A percentile compares a stretch with the other conserved stretches of the same genome.
Evolutionary conservation across 495 filamentous ascomycete genomes (phyloP).

Genomic region (Rhypophila decipiens): DNA sequence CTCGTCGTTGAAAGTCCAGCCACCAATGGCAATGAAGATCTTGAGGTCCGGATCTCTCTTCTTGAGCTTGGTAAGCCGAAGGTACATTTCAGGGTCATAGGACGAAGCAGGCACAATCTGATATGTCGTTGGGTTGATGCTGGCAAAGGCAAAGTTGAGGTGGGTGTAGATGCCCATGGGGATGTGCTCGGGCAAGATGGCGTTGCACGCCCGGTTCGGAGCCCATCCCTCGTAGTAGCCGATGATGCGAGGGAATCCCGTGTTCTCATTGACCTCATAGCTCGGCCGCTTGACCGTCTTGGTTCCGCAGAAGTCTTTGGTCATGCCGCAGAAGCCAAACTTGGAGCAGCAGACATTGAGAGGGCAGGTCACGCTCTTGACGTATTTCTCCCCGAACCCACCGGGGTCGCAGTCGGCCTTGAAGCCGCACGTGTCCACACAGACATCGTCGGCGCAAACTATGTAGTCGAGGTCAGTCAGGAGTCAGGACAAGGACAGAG

Average conservation of each 20-base stretch:
- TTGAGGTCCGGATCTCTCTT: conserved; percentile 27
- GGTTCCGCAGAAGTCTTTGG: neutral
- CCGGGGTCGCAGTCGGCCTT: neutral
- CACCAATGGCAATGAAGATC: conserved; percentile 35
- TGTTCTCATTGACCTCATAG: neutral
- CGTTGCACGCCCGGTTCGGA: conserved; percentile 9
- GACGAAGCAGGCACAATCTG: conserved; percentile 9
- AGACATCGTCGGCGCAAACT: neutral
- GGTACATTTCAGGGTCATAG: neutral
- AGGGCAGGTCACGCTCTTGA: neutral
- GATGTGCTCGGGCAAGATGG: conserved; percentile 7
- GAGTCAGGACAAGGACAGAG: neutral
- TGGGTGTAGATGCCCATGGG: conserved; percentile 10
- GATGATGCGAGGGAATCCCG: conserved; percentile 8
- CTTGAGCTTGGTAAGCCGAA: conserved; percentile 23
- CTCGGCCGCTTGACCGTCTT: neutral
- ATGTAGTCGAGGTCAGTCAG: neutral
- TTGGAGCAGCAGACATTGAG: neutral
- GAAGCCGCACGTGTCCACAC: neutral
- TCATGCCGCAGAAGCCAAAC: conserved; percentile 2
- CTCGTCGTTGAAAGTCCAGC: conserved; percentile 13
- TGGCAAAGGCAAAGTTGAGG: conserved; percentile 19
- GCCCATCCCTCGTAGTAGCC: conserved; percentile 23
- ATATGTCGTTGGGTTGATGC: conserved; percentile 9
- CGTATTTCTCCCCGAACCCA: neutral